A percentile compares a stretch with the other conserved stretches of the same genome.
These are phyloP conservation scores for Candida methanosorbosa DNA, from an alignment of 805 yeast genomes.

Conservation along the genomic window DNA sequence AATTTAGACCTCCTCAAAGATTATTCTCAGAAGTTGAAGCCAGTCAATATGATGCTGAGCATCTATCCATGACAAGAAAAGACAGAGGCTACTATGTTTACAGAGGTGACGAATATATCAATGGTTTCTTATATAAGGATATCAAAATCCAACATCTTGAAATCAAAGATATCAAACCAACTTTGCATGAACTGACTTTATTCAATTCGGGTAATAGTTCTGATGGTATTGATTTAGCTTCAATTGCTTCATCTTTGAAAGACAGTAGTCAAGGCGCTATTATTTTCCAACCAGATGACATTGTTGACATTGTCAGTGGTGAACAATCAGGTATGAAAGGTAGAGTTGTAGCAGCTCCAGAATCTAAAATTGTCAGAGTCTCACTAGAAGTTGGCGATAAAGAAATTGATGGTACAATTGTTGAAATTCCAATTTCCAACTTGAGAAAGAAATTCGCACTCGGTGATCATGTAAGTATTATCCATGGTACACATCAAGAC, in stretches of 20 bases:
- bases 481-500: constrained; percentile 84
- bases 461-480: constrained; percentile 93
- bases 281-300: constrained; percentile 85
- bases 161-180: constrained; percentile 74
- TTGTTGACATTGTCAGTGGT: constrained; percentile 85
- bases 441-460: constrained; percentile 78
- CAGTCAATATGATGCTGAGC: constrained; percentile 68
- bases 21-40: constrained; percentile 89
- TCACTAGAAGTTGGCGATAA: constrained; percentile 45
- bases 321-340: constrained; percentile 91
- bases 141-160: constrained; percentile 76
- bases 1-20: constrained; percentile 75
- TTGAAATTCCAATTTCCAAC: constrained; percentile 77
- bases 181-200: constrained; percentile 78
- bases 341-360: constrained; percentile 58
- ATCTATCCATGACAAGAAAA: constrained; percentile 51
- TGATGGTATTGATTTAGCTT: constrained; percentile 81
- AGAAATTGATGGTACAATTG: constrained; percentile 41
- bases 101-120: constrained; percentile 80
- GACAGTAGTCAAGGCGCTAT: constrained; percentile 45
- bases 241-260: constrained; percentile 81
- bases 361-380: constrained; percentile 44
- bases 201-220: constrained; percentile 70
- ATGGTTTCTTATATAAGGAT: constrained; percentile 83
- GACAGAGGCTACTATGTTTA: constrained; percentile 60